These are phyloP conservation scores for Mediolabrus comicus DNA, from an alignment of 108 stramenopile species.

Conservation along the genomic window DNA sequence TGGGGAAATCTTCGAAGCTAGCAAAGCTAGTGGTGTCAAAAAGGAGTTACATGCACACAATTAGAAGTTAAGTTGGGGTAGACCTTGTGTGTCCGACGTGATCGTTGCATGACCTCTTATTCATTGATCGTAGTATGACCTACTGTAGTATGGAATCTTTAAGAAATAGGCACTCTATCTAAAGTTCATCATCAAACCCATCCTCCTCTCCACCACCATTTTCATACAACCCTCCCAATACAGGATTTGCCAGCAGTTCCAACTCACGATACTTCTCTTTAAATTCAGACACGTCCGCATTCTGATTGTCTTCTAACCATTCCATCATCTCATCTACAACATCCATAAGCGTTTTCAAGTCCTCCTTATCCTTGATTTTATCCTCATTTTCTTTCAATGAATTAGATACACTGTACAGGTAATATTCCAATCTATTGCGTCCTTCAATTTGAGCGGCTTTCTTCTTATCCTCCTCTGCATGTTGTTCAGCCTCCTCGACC, in stretches of 20 bases:
- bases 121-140: not conserved
- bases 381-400: conserved; percentile 88
- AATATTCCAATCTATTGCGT: conserved; percentile 91
- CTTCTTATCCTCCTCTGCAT: conserved; percentile 87
- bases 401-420: conserved; percentile 91
- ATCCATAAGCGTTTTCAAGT: conserved; percentile 82
- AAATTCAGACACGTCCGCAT: conserved; percentile 89
- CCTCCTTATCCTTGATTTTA: conserved; percentile 69
- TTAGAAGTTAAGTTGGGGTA: not conserved
- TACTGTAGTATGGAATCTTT: no score
- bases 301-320: conserved; percentile 94
- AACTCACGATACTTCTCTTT: conserved; percentile 86
- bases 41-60: not conserved
- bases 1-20: conserved; percentile 57
- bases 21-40: conserved; percentile 14
- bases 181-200: conserved; percentile 76
- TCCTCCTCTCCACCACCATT: conserved; percentile 48
- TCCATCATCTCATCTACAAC: conserved; percentile 89
- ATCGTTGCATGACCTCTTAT: not conserved
- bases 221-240: conserved; percentile 81
- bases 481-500: conserved; percentile 92
- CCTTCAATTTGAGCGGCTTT: conserved; percentile 86
- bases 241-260: conserved; percentile 87
- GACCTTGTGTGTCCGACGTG: no score
- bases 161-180: no score